A percentile compares a stretch with the other conserved stretches of the same genome.
Conservation (phyloP, 2,329 filamentous ascomycete genomes). For the Phaeosphaeriaceae sp. region DNA sequence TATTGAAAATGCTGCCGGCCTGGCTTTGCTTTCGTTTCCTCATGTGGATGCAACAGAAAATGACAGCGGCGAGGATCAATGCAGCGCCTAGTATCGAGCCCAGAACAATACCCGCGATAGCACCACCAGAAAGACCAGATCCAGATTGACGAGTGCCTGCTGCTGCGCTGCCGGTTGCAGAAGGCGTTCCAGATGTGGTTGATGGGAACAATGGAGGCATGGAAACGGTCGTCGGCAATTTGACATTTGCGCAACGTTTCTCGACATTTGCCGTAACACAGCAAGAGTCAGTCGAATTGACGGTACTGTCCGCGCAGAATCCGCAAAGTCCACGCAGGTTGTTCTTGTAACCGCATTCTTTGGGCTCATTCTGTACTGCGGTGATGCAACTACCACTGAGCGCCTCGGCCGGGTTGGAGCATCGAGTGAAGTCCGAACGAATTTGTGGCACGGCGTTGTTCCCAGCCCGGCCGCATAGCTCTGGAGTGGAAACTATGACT, state of each 20-base stretch:
- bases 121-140: conserved; percentile 75
- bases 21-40: conserved; percentile 66
- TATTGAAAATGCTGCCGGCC: conserved; percentile 82
- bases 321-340: conserved; percentile 79
- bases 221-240: conserved; percentile 73
- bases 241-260: conserved; percentile 75
- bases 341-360: conserved; percentile 84
- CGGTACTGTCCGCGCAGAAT: conserved; percentile 82
- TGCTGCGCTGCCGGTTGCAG: conserved; percentile 32
- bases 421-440: conserved; percentile 90
- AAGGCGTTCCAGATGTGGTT: conserved; percentile 64
- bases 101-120: conserved; percentile 89
- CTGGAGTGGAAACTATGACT: conserved; percentile 75
- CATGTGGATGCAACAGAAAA: conserved; percentile 64
- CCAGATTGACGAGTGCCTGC: conserved; percentile 33
- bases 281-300: conserved; percentile 94
- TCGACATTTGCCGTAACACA: conserved; percentile 84
- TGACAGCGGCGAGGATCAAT: conserved; percentile 71
- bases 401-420: conserved; percentile 80
- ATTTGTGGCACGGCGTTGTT: conserved; percentile 76
- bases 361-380: conserved; percentile 79
- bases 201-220: conserved; percentile 66
- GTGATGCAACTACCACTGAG: conserved; percentile 77
- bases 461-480: conserved; percentile 73
- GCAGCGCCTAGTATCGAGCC: conserved; percentile 76